Base-by-base conservation (phyloP, 331 rosid species). In the Dryas integrifolia region DNA sequence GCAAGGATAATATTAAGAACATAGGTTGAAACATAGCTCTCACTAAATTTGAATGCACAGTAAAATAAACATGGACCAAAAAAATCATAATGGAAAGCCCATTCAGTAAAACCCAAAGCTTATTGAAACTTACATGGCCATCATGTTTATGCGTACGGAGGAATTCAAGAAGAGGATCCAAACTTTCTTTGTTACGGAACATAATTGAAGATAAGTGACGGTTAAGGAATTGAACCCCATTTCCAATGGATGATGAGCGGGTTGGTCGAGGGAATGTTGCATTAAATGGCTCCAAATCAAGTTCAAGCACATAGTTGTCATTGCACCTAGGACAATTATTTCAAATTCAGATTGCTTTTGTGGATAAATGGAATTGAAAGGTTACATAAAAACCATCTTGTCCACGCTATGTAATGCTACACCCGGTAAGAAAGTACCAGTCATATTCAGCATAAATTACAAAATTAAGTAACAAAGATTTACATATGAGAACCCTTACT, bases 141-240 rank as follows among this genome's bases (percentile, higher is more conserved):
- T 82, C 90, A 70, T 88, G 89, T 71, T 67, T 88, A 72, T 92
- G 93, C 46, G 66, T 86, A 50, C 92, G 87, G 66, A 92, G 98
- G 84, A 92, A 92, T 75, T 90, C 89, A 38, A 92, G 93, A 71
- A 92, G 79, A 45, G 98, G 98, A 72, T 82, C 91, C 82, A 92
- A 81, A 5, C 85, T 83, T 39, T 92, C 96, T 79, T 80, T 92
- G 84, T 88, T 92, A 7, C 80, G 93, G 71, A 92, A 92, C 98
- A 92, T 90, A 18, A 5, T 79, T 6, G 98, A 92, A 15, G 98
- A 92, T 51, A 92, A 92, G 74, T 92, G 97, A 58, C 96, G 96
- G 8, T 92, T 92, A 77, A 92, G 98, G 78, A 92, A 92, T 72
- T 90, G 96, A 84, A 92, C 98, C 24, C 98, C 97, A 81, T 92